These are phyloP conservation scores for Capsella bursapastoris DNA, from an alignment of 345 rosid species.

Conservation along the genomic window DNA sequence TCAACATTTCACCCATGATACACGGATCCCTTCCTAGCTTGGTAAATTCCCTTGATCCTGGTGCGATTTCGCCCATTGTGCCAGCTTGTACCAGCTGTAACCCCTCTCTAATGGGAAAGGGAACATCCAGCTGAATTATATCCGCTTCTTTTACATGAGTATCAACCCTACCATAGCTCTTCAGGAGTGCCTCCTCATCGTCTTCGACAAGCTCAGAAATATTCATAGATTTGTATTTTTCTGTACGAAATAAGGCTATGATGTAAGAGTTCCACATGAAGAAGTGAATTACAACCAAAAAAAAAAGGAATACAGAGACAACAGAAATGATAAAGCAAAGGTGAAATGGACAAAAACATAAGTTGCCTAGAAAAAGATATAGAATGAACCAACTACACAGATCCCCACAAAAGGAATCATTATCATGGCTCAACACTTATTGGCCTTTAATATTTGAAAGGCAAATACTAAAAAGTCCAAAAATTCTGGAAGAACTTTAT, in stretches of 20 bases:
- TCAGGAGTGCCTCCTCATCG: conserved; percentile 82
- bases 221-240: conserved; percentile 61
- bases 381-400: conserved; percentile 17
- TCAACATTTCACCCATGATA: conserved; percentile 72
- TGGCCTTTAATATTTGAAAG: conserved; percentile 12
- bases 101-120: conserved; percentile 47
- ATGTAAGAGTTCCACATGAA: conserved; percentile 17
- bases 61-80: conserved; percentile 40
- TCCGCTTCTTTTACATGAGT: conserved; percentile 45
- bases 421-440: conserved; percentile 20
- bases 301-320: conserved; percentile 23
- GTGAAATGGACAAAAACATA: conserved; percentile 4
- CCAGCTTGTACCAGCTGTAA: conserved; percentile 50
- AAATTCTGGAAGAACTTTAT: conserved; percentile 5
- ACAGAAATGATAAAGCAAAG: conserved; percentile 9
- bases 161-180: conserved; percentile 54
- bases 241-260: conserved; percentile 52
- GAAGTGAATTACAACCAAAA: conserved; percentile 6
- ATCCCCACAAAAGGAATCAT: conserved; percentile 11
- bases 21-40: conserved; percentile 52
- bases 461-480: conserved; percentile 12
- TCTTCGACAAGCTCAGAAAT: conserved; percentile 78
- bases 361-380: conserved; percentile 20
- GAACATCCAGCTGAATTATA: conserved; percentile 50
- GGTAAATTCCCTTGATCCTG: conserved; percentile 44